Conservation (phyloP, 805 yeast genomes). For the Yarrowia hollandica region DNA sequence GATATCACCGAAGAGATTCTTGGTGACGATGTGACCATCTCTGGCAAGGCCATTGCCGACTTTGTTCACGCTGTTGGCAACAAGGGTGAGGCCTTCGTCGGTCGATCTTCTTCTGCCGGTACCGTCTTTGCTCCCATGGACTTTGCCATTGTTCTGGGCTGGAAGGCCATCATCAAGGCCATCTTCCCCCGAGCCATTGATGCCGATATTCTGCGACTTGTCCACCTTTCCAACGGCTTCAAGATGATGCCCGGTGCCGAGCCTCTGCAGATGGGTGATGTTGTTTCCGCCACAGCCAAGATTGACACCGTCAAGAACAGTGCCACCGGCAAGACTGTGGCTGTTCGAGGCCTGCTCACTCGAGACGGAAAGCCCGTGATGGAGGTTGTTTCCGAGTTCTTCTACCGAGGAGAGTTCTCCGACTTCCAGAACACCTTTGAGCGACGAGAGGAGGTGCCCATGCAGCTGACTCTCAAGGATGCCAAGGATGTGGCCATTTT, state of each 20-base stretch:
- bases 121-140: conserved; percentile 93
- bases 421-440: conserved; percentile 93
- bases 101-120: conserved; percentile 71
- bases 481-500: conserved; percentile 91
- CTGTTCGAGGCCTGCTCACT: conserved; percentile 84
- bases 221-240: conserved; percentile 93
- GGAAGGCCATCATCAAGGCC: conserved; percentile 98
- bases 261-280: conserved; percentile 86
- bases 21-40: conserved; percentile 68
- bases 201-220: conserved; percentile 91
- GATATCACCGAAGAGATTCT: conserved; percentile 69
- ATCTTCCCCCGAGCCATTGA: conserved; percentile 95
- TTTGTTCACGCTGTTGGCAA: conserved; percentile 97
- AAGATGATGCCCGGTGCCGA: conserved; percentile 88
- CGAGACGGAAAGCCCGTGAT: conserved; percentile 77
- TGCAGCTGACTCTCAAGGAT: conserved; percentile 67
- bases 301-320: conserved; percentile 87
- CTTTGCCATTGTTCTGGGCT: conserved; percentile 96
- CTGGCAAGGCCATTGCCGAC: conserved; percentile 77
- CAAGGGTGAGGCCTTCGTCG: conserved; percentile 92
- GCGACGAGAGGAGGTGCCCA: conserved; percentile 82
- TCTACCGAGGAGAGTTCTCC: conserved; percentile 87
- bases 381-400: conserved; percentile 93
- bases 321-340: conserved; percentile 92
- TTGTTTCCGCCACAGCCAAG: conserved; percentile 76